Evolutionary conservation across 1,284 basidiomycete species (phyloP).

Genomic region (Tremellales sp.): DNA sequence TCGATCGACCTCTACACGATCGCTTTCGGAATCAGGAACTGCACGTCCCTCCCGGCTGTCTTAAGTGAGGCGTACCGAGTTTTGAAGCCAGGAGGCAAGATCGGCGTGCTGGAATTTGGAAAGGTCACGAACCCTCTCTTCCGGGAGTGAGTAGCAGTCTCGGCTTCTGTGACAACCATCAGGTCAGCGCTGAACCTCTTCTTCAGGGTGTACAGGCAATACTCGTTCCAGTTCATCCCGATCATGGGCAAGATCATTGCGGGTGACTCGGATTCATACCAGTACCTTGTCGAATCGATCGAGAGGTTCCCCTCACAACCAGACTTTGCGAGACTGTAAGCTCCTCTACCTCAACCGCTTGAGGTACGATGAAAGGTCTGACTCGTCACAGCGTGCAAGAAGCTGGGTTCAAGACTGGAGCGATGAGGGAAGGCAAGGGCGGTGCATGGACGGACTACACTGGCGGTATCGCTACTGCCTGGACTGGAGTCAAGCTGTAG

Average conservation of each 20-base stretch:
- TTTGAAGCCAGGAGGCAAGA: slow-evolving; percentile 91
- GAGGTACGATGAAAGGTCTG: not conserved
- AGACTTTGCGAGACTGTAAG: slow-evolving; percentile 79
- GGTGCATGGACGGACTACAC: slow-evolving; percentile 83
- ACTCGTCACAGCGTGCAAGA: slow-evolving; percentile 58
- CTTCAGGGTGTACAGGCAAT: slow-evolving; percentile 89
- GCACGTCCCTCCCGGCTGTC: slow-evolving; percentile 86
- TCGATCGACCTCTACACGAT: slow-evolving; percentile 97
- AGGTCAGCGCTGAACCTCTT: not conserved
- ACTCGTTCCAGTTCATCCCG: slow-evolving; percentile 95
- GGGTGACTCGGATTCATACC: slow-evolving; percentile 90
- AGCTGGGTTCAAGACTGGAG: slow-evolving; percentile 76
- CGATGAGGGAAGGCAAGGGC: slow-evolving; percentile 66
- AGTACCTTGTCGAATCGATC: slow-evolving; percentile 97
- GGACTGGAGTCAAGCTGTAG: slow-evolving; percentile 72
- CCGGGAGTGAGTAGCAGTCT: slow-evolving; percentile 61
- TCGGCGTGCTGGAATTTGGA: slow-evolving; percentile 96
- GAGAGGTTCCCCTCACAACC: slow-evolving; percentile 87
- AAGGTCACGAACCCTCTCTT: slow-evolving; percentile 86
- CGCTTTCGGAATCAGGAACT: slow-evolving; percentile 97
- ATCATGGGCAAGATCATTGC: slow-evolving; percentile 93
- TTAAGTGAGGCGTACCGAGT: slow-evolving; percentile 88
- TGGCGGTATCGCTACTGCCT: slow-evolving; percentile 79
- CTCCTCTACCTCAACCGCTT: slow-evolving; percentile 1
- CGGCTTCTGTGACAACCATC: too few species aligned